phyloP scores from a whole-genome alignment of 2,329 filamentous ascomycete genomes.

The Graphilbum ipis-grandicollis region DNA sequence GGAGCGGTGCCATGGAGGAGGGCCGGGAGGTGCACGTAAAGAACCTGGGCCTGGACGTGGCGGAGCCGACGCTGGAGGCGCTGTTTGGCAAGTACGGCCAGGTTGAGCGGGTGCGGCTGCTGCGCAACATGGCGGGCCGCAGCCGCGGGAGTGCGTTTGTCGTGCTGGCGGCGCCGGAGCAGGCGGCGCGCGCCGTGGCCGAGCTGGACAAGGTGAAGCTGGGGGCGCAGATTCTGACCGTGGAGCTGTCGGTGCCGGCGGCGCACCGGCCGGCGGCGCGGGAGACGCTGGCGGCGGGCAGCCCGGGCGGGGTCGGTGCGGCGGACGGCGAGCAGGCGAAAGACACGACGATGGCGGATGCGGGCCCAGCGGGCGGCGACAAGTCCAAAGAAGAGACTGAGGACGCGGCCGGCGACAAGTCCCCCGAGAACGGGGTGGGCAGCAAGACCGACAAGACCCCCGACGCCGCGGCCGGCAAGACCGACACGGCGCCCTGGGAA shows the following conservation, averaged over 20 bases:
- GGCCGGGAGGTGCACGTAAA: slow-evolving; percentile 71
- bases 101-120: slow-evolving; percentile 55
- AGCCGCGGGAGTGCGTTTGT: slow-evolving; percentile 70
- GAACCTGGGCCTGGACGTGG: slow-evolving; percentile 44
- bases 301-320: slow-evolving; percentile 14
- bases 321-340: slow-evolving; percentile 6
- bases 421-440: not conserved
- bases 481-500: slow-evolving; percentile 16
- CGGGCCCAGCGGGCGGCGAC: too few relatives aligned
- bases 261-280: slow-evolving; percentile 38
- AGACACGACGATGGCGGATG: too few relatives aligned
- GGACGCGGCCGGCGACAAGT: too few relatives aligned
- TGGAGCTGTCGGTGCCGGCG: slow-evolving; percentile 39
- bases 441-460: not conserved
- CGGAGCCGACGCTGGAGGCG: slow-evolving; percentile 51
- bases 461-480: slow-evolving; percentile 7
- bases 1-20: slow-evolving; percentile 68
- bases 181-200: slow-evolving; percentile 47
- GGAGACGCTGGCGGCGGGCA: slow-evolving; percentile 16
- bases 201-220: slow-evolving; percentile 57
- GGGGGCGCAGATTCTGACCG: slow-evolving; percentile 47
- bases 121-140: slow-evolving; percentile 48
- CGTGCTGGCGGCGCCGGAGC: slow-evolving; percentile 53
- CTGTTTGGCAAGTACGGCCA: slow-evolving; percentile 61
- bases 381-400: too few relatives aligned